Evolutionary conservation across 352 stramenopile genomes (phyloP), one percentile per base, ranked within the genome.

Genomic region (Phytopythium montanum): DNA sequence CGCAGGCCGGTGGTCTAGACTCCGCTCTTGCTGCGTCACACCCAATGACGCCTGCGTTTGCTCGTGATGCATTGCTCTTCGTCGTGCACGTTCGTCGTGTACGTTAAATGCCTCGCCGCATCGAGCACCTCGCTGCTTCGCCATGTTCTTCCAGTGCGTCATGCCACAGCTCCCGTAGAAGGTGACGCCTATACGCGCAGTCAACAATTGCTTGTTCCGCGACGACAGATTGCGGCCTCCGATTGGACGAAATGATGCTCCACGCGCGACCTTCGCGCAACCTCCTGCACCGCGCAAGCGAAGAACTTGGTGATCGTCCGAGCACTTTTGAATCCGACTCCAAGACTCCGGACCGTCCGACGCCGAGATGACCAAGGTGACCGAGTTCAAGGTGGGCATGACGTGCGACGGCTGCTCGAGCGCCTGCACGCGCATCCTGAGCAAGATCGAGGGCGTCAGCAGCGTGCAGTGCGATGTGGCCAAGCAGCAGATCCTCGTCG

Each of bases 351-450:
- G 49, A 72, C 3, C 21, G 25, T 9, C 21, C 19, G 52, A 45
- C 5, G 7, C 9, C 13, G 70, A 50, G 29, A 92, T 89, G 80
- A 46, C 71, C 29, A 81, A 81, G 45, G 73, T 81, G 59, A 91
- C 80, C n/a, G 84, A 93, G 57, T 96, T 96, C 75, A 94, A 92
- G 73, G 87, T 95, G 58, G 84, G 85, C 67, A 95, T 95, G 87
- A 93, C 84, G 41, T 96, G 88, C 79, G 85, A 93, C 33, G 88
- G 86, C 73, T 97, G 87, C 82, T 94, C 85, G 56, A 89, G 73
- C 69, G 87, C 88, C 63, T 88, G 86, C 79, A 93, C 86, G 61
- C 85, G 87, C 68, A 97, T 97, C 65, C 84, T 96, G 51, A 88
- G 42, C 67, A 95, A 96, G 80, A 93, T 96, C 61, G 78, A 90